Evolutionary conservation across 495 filamentous ascomycete species (phyloP), one percentile per base, ranked within the genome.

Genomic region (Staphylotrichum tortipilum): DNA sequence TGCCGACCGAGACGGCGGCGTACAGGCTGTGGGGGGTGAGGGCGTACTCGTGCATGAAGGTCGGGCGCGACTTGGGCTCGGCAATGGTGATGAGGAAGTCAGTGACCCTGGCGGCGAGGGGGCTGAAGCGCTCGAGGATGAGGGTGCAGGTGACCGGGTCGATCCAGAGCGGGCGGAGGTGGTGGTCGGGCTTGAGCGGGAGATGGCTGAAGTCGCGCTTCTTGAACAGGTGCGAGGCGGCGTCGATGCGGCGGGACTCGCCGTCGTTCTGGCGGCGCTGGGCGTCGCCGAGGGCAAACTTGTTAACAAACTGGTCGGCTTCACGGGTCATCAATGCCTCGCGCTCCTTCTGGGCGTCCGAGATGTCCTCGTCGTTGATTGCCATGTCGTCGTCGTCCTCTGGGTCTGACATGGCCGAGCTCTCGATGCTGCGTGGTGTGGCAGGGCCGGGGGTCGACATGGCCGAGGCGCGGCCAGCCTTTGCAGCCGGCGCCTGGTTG

Each of bases 41-140:
- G 28, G 81, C 77, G 69, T 97, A 99, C 67, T 98, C 92, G 64
- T 97, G 94, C 11, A 98, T 73, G 60, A 85, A 88, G 9, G 77
- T 81, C 36, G 92, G 91, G 30, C 92, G 80, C 21, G 89, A 95
- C 53, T 88, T 71, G 35, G 92, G 92, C 69, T 98, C 92, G 31
- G 91, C 89, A 58, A 98, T 88, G 35, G 90, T 95, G 44, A 91
- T 94, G 48, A 98, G 73, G 66, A 98, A 96, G 63, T 95, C 89
- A 55, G 94, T 87, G 3, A 89, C 92, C 60, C 90, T 83, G 29
- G 81, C 74, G 18, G 89, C 85, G 34, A 90, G 68, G 1, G 89
- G 86, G 28, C 83, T 89, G 72, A 96, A 97, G 54, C 88, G 94
- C 74, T 99, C 92, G n/a, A 97, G 75, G 21, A 92, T 88, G 62